Evolutionary conservation across 2,329 filamentous ascomycete genomes (phyloP), one percentile per base, ranked within the genome.

Genomic region (Xylariaceae sp.): DNA sequence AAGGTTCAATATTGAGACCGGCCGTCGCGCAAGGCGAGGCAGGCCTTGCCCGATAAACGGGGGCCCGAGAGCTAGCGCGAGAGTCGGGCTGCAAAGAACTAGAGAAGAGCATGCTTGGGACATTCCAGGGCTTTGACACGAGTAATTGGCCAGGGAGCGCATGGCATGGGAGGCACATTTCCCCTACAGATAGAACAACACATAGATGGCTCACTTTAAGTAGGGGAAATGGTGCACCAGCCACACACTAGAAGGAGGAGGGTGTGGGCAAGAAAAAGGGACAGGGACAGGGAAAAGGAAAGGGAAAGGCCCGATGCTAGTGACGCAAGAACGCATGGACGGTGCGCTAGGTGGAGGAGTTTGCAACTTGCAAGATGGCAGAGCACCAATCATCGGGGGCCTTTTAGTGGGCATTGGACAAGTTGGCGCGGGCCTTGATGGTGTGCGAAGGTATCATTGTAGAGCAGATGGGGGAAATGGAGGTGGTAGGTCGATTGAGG

Each of bases 391-490:
- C 64, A 63, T 68, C 64, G 68, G 64, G 64, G 62, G 68, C 63
- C 67, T 67, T 60, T 58, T 42, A 66, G 62, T 66, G 66, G 66
- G 65, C 64, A 65, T 63, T 62, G 53, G 61, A 55, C 62, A 57
- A 63, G 65, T 67, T 66, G 66, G 63, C 67, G 62, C 61, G 56
- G 63, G 52, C 35, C 57, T 60, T 64, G 64, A 50, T 69, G 69
- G 70, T 71, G 70, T 67, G 67, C 64, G 65, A 60, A 72, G 70
- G 70, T 68, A 72, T 72, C 70, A 70, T 72, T 72, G 68, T 69
- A 72, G 68, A 65, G 61, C 67, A 68, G 67, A 69, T 68, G 70
- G 66, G 63, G 63, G 64, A 60, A 66, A 63, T 60, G 64, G 64
- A 65, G 23, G 60, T 55, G 61, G 53, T 17, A 57, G 54, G 58